phyloP scores from a whole-genome alignment of 1,284 basidiomycete genomes.

The Meripilus lineatus region DNA sequence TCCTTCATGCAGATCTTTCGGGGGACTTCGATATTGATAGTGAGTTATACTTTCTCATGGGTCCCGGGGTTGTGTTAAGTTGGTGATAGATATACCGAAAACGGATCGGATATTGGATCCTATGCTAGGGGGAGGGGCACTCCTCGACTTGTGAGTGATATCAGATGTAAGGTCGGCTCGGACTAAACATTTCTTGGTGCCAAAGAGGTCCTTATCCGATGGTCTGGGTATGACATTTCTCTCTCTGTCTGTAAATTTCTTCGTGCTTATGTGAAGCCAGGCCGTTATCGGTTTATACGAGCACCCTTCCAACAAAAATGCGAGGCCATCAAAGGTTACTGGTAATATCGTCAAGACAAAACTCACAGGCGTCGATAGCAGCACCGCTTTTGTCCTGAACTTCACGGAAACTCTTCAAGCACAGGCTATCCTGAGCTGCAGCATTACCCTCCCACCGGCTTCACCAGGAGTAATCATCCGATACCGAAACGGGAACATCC shows the following conservation, averaged over 20 bases:
- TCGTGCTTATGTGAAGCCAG: constrained; percentile 27
- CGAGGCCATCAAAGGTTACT: constrained; percentile 50
- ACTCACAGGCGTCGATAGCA: constrained; percentile 76
- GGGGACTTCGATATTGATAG: constrained; percentile 67
- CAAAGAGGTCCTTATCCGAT: constrained; percentile 77
- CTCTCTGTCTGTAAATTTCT: constrained; percentile 6
- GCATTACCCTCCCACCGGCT: constrained; percentile 44
- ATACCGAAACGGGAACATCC: constrained; percentile 64
- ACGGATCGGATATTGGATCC: constrained; percentile 81
- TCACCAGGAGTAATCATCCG: constrained; percentile 56
- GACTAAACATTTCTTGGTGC: not conserved
- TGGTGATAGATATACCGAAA: constrained; percentile 48
- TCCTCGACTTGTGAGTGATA: constrained; percentile 71
- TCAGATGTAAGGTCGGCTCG: not conserved
- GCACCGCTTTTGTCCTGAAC: constrained; percentile 72
- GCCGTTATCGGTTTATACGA: constrained; percentile 79
- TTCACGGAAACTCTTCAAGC: constrained; percentile 55
- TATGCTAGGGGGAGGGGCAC: constrained; percentile 75
- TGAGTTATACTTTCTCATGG: constrained; percentile 32
- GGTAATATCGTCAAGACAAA: constrained; percentile 70
- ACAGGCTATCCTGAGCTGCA: constrained; percentile 65
- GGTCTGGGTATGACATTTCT: constrained; percentile 56
- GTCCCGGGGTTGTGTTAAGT: not conserved
- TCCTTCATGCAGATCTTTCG: constrained; percentile 72
- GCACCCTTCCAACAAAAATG: constrained; percentile 60